A percentile compares a stretch with the other conserved stretches of the same genome.
These are phyloP conservation scores for Linnemannia exigua DNA, from an alignment of 192 early-diverging fungal species.

Conservation along the genomic window DNA sequence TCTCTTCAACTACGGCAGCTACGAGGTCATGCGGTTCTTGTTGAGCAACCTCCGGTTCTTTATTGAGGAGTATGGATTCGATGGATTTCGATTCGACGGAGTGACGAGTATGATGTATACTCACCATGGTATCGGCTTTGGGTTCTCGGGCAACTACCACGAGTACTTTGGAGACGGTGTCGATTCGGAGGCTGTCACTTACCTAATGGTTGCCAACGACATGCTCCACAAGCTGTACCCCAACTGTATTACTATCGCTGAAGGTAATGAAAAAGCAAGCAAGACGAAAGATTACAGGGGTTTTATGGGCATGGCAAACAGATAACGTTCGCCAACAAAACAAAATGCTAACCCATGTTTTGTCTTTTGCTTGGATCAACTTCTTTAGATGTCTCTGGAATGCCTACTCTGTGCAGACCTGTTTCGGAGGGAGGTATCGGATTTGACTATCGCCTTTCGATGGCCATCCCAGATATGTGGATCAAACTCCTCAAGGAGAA, in stretches of 20 bases:
- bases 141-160: conserved; percentile 91
- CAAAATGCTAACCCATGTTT: neutral
- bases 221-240: conserved; percentile 83
- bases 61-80: conserved; percentile 91
- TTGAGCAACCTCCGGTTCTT: conserved; percentile 95
- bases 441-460: conserved; percentile 96
- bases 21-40: conserved; percentile 92
- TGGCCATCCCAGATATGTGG: conserved; percentile 99
- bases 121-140: conserved; percentile 94
- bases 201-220: conserved; percentile 82
- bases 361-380: neutral
- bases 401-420: conserved; percentile 92
- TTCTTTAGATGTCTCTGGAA: conserved; percentile 92
- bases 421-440: conserved; percentile 91
- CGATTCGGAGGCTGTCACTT: conserved; percentile 87
- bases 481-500: conserved; percentile 96
- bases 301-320: neutral
- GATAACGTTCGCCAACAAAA: neutral
- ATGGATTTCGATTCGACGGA: conserved; percentile 98
- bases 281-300: neutral
- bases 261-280: conserved; percentile 69
- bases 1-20: conserved; percentile 94
- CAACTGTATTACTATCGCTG: conserved; percentile 88
- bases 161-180: conserved; percentile 92
- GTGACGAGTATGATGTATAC: conserved; percentile 95